Percentiles rank a stretch among this genome's conserved stretches.
phyloP scores from a whole-genome alignment of 2,329 filamentous ascomycete genomes.

The Phialophora tarda region DNA sequence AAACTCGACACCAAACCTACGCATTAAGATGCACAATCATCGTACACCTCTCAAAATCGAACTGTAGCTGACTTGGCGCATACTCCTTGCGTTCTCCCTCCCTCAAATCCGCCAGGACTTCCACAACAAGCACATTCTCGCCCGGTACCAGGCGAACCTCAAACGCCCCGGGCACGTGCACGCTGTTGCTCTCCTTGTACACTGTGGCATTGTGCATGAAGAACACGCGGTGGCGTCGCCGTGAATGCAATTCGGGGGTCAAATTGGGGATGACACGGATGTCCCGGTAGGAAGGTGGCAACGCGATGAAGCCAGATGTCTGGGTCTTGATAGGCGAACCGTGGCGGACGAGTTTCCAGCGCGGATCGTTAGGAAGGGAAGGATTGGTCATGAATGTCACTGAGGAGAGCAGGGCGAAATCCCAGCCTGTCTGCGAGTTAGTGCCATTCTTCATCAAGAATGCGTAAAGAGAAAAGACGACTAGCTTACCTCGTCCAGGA shows the following conservation, averaged over 20 bases:
- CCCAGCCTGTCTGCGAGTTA: conserved; percentile 34
- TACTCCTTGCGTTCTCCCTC: conserved; percentile 62
- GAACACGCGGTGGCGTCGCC: conserved; percentile 33
- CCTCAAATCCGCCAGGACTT: conserved; percentile 71
- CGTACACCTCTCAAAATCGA: conserved; percentile 71
- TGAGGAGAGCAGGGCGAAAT: conserved; percentile 69
- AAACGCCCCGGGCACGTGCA: conserved; percentile 69
- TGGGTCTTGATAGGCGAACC: conserved; percentile 70
- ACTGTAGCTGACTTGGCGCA: conserved; percentile 61
- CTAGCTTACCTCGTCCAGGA: conserved; percentile 55
- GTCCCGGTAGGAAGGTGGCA: conserved; percentile 69
- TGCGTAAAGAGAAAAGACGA: not conserved
- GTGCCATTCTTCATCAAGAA: not conserved
- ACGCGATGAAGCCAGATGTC: conserved; percentile 73
- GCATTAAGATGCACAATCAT: conserved; percentile 28
- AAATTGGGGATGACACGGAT: conserved; percentile 63
- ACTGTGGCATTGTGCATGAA: conserved; percentile 34
- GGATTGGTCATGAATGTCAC: conserved; percentile 71
- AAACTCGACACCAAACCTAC: conserved; percentile 5
- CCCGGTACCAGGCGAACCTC: conserved; percentile 74
- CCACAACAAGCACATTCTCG: conserved; percentile 78
- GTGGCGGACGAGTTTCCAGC: conserved; percentile 67
- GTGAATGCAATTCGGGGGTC: conserved; percentile 28
- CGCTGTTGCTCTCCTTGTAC: conserved; percentile 39
- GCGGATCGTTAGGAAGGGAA: conserved; percentile 62